These are phyloP conservation scores for Coemansia sp. DNA, from an alignment of 192 early-diverging fungal genomes.

Conservation along the genomic window DNA sequence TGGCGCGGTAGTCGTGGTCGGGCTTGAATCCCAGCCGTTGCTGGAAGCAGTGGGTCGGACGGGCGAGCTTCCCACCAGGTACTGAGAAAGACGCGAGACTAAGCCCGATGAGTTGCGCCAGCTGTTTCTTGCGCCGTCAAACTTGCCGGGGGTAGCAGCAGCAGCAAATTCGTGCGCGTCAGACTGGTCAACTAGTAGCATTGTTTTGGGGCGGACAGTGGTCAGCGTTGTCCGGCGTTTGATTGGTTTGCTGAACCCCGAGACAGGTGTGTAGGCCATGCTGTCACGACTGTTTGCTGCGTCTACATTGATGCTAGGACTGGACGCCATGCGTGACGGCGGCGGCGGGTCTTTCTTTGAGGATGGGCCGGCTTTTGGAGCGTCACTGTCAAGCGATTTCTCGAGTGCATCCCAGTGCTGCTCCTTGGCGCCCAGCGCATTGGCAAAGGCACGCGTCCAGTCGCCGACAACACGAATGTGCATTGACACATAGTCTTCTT, in stretches of 20 bases:
- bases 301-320: slow-evolving; percentile 6
- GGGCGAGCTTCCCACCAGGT: slow-evolving; percentile 16
- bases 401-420: slow-evolving; percentile 58
- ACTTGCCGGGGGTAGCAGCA: neutral
- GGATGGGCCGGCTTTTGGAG: neutral
- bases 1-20: slow-evolving; percentile 3
- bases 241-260: slow-evolving; percentile 2
- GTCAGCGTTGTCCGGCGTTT: slow-evolving; percentile 21
- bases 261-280: slow-evolving; percentile 44
- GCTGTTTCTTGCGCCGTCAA: slow-evolving; percentile 3
- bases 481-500: slow-evolving; percentile 72
- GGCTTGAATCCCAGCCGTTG: slow-evolving; percentile 13
- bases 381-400: slow-evolving; percentile 22
- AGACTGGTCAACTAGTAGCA: slow-evolving; percentile 50
- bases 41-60: slow-evolving; percentile 1
- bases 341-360: slow-evolving; percentile 14
- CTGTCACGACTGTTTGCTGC: slow-evolving; percentile 19
- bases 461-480: slow-evolving; percentile 78
- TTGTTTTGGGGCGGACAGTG: slow-evolving; percentile 31
- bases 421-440: slow-evolving; percentile 66
- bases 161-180: slow-evolving; percentile 16
- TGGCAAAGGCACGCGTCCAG: slow-evolving; percentile 69
- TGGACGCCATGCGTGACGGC: slow-evolving; percentile 25
- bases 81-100: slow-evolving; percentile 46
- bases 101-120: slow-evolving; percentile 21